Percentiles rank a stretch among this genome's conserved stretches.
Evolutionary conservation across 805 yeast species (phyloP).

Genomic region (Candida xiaguanensis): DNA sequence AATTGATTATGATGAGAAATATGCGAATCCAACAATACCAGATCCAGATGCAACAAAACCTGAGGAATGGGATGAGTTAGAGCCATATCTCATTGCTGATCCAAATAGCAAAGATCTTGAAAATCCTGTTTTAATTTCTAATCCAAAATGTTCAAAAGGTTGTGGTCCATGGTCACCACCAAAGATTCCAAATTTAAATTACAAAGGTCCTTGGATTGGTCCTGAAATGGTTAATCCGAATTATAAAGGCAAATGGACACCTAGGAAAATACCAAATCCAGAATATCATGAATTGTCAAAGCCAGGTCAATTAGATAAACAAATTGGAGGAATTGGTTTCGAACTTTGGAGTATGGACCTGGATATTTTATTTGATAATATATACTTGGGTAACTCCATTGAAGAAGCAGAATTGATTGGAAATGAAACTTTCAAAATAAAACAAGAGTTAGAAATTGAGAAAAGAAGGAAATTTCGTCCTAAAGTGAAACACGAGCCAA

Average conservation of each 20-base stretch:
- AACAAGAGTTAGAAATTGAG: conserved; percentile 47
- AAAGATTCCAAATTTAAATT: conserved; percentile 60
- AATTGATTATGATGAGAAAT: conserved; percentile 77
- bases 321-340: conserved; percentile 79
- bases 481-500: conserved; percentile 38
- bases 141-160: conserved; percentile 74
- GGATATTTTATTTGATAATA: conserved; percentile 73
- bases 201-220: conserved; percentile 74
- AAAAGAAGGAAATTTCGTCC: conserved; percentile 40
- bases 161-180: conserved; percentile 85
- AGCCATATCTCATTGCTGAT: conserved; percentile 56
- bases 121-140: conserved; percentile 68
- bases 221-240: conserved; percentile 70
- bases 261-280: conserved; percentile 66
- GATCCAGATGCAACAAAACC: conserved; percentile 73
- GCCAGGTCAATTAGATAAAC: conserved; percentile 56
- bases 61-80: conserved; percentile 72
- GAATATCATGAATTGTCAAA: conserved; percentile 53
- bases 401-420: conserved; percentile 82
- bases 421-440: conserved; percentile 63
- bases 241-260: conserved; percentile 77
- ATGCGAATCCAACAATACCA: conserved; percentile 52
- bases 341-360: conserved; percentile 87
- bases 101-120: conserved; percentile 85
- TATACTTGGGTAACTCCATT: conserved; percentile 82